Percentiles rank a stretch among this genome's conserved stretches.
Conservation (phyloP, 2,329 filamentous ascomycete genomes). For the Thelonectria blattea region DNA sequence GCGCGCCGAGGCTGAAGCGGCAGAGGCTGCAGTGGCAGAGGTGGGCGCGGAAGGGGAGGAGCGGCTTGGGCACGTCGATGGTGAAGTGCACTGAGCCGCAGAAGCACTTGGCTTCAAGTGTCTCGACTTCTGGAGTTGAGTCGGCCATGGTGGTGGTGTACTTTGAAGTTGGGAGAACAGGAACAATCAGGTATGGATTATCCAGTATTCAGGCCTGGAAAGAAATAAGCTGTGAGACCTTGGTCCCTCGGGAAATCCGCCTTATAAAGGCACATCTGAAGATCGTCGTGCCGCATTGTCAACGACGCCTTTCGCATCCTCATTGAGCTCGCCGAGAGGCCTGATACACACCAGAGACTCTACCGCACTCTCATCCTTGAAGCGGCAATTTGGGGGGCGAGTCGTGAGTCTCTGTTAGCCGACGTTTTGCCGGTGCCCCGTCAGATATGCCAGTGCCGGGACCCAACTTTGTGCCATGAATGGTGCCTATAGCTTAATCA, state of each 20-base stretch:
- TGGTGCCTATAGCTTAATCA: not conserved
- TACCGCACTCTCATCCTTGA: not conserved
- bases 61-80: constrained; percentile 45
- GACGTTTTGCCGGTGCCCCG: constrained; percentile 33
- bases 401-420: constrained; percentile 29
- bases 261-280: not conserved
- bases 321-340: not conserved
- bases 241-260: not conserved
- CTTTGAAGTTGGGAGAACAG: not conserved
- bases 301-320: constrained; percentile 12
- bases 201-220: not conserved
- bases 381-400: not conserved
- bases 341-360: not conserved
- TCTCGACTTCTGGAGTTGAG: constrained; percentile 34
- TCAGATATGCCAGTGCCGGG: not conserved
- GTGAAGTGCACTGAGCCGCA: constrained; percentile 52
- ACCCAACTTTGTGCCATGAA: not conserved
- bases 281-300: constrained; percentile 3
- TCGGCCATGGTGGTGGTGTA: constrained; percentile 27
- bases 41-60: constrained; percentile 50
- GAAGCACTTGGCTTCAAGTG: constrained; percentile 52
- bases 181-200: not conserved
- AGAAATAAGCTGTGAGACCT: not conserved
- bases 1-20: constrained; percentile 49
- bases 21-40: constrained; percentile 56